Evolutionary conservation across 2,329 filamentous ascomycete genomes (phyloP), one percentile per base, ranked within the genome.

Genomic region (Talaromyces islandicus): DNA sequence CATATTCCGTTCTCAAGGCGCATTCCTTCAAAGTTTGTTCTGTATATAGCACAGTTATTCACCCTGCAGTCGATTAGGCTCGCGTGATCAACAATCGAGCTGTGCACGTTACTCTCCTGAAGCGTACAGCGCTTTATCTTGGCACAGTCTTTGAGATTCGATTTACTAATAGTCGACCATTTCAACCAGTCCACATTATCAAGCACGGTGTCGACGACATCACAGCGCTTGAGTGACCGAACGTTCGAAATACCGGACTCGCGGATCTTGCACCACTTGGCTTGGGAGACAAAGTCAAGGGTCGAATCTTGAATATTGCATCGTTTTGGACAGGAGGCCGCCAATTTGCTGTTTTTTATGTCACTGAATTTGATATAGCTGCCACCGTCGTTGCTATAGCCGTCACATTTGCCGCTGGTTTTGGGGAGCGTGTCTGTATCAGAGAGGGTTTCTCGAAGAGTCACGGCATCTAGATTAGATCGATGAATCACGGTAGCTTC

Each of bases 1-100:
- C 64, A 66, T 30, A 66, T 64, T 2, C 64, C 64, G 51, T 65
- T 58, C 48, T 61, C 63, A 17, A 66, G 61, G 12, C 58, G 24
- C 64, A 64, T 63, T 0, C 62, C 64, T 10, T 41, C 50, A 35
- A 66, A 62, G 3, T 29, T 60, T 4, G 62, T 62, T 27, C 55
- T 57, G 41, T 35, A 43, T 7, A 66, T 62, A 24, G 62, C 52
- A 56, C 63, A 66, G 48, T 65, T 46, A 14, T 46, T 54, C 24
- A 60, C 57, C 19, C 63, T 53, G 53, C 64, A 65, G 21, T 60
- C 53, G 12, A 4, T 58, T 19, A 65, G 52, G 9, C n/a, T 41
- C 12, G 61, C 51, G 11, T 38, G 35, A 5, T 58, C 48, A 7
- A 64, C 51, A 12, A 27, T 27, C 29, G 58, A 61, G 2, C 48